phyloP scores from a whole-genome alignment of 2,329 filamentous ascomycete species.

The Alternaria rosae region DNA sequence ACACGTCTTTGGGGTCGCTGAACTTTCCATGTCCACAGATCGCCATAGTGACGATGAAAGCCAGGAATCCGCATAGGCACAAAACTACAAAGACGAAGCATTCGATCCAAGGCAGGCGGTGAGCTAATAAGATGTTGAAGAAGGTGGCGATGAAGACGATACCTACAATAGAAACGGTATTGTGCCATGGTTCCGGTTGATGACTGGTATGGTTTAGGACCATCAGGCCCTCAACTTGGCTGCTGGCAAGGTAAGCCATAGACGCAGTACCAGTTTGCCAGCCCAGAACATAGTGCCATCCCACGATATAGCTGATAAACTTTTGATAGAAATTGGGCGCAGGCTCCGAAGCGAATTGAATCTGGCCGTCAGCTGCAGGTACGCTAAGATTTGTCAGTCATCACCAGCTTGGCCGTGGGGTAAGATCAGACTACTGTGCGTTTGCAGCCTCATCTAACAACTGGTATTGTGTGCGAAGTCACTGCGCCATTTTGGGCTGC shows the following conservation, averaged over 20 bases:
- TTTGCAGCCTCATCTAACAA: no score
- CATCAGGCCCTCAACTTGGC: constrained; percentile 34
- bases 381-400: no score
- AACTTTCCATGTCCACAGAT: constrained; percentile 40
- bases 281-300: constrained; percentile 51
- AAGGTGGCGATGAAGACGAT: constrained; percentile 51
- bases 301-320: no score
- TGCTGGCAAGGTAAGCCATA: constrained; percentile 22
- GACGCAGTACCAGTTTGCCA: constrained; percentile 47
- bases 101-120: constrained; percentile 43
- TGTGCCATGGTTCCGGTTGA: constrained; percentile 54
- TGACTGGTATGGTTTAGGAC: constrained; percentile 49
- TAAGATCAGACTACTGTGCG: no score
- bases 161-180: constrained; percentile 56
- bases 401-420: no score
- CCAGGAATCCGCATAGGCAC: constrained; percentile 59
- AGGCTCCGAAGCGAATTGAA: no score
- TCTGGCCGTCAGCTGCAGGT: no score
- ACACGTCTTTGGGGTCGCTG: constrained; percentile 48
- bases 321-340: no score
- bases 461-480: no score
- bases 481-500: no score
- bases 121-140: constrained; percentile 48
- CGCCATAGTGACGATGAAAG: constrained; percentile 50
- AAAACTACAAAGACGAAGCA: constrained; percentile 51